Evolutionary conservation across 1,284 basidiomycete species (phyloP), one percentile per base, ranked within the genome.

Genomic region (Apiotrichum laibachii): DNA sequence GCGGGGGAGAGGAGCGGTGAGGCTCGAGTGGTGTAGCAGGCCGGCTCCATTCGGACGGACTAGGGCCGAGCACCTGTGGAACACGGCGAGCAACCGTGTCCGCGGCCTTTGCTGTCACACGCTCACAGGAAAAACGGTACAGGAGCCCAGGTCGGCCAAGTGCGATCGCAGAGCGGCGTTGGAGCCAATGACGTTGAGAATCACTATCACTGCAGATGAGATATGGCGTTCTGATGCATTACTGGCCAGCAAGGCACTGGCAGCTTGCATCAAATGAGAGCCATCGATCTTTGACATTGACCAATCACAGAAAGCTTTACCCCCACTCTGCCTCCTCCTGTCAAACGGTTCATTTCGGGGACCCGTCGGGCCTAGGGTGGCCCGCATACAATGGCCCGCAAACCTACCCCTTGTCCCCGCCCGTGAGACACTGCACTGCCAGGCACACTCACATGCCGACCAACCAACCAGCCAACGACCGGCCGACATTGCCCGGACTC

Each of bases 21-120:
- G 15, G 40, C 40, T 15, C 40, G 40, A n/a, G 40, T 16, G 40
- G 18, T 42, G 40, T 19, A n/a, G n/a, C n/a, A n/a, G n/a, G 7
- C 49, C 50, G 50, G 50, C 50, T 43, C 31, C 22, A 43, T 44
- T 52, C 50, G 50, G 50, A 44, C 26, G 5, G 26, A 52, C 22
- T 52, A 52, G 39, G 50, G 26, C 50, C 50, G 50, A 37, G 12
- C 22, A n/a, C n/a, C n/a, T n/a, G n/a, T n/a, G n/a, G n/a, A n/a
- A n/a, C n/a, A n/a, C n/a, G n/a, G n/a, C n/a, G n/a, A n/a, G n/a
- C n/a, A n/a, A n/a, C n/a, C n/a, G n/a, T n/a, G n/a, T n/a, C n/a
- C n/a, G n/a, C n/a, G n/a, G n/a, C n/a, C n/a, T n/a, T n/a, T n/a
- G n/a, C n/a, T n/a, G n/a, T n/a, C 34, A 35, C 34, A 35, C 34